Base-by-base conservation (phyloP, 441 rosid species). In the Adansonia madagascariensis region DNA sequence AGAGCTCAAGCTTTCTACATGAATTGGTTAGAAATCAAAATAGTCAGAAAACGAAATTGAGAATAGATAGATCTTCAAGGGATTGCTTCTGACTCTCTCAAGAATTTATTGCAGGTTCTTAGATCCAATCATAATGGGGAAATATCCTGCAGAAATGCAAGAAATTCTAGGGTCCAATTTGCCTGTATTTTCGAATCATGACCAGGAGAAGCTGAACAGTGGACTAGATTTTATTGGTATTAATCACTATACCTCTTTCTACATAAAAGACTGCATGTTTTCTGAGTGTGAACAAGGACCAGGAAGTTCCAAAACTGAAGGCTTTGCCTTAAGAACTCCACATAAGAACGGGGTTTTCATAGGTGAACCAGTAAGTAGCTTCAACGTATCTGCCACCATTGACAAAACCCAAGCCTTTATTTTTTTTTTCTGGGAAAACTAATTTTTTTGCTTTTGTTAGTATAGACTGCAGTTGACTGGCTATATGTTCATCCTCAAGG, bases 171-270 rank as follows among this genome's bases (percentile, higher is more conserved):
- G 91, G 14, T 11, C 77, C 22, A 47, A 50, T 73, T 70, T 92
- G 67, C 98, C 94, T 3, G 12, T 9, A 71, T 88, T 94, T 74
- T 81, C 93, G 24, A 78, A 59, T 65, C 49, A 82, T 7, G 92
- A 91, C 12, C 60, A 57, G 78, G 69, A 82, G 72, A 85, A 65
- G 77, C 81, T 87, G 77, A 84, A 77, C 59, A 79, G 53, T 11
- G 83, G 83, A 27, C 79, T 88, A 31, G 93, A 93, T 74, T 93
- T 93, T 84, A 85, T 90, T 44, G 94, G 98, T 67, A 77, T 93
- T 59, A 93, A 93, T 79, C 92, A 90, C 56, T 93, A 93, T 60
- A 88, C 84, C 14, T 88, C 94, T 76, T 81, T 62, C 79, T 89
- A 91, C 67, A 71, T 78, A 1, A 75, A 85, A 77, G 96, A 89